These are phyloP conservation scores for Hirsutella minnesotensis DNA, from an alignment of 2,329 filamentous ascomycete genomes.

Conservation along the genomic window DNA sequence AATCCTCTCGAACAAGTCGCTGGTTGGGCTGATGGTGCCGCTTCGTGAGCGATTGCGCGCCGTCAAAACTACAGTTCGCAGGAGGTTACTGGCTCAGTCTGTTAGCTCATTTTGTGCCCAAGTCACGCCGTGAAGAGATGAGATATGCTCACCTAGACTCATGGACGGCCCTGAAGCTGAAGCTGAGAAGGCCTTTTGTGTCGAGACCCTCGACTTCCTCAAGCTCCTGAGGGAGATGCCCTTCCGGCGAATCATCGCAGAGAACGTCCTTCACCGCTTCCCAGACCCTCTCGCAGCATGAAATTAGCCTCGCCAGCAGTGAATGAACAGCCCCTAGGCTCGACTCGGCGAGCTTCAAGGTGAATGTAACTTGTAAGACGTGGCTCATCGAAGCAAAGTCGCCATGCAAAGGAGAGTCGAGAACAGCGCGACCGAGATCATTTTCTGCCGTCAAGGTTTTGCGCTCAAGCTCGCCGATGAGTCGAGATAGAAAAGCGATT, in stretches of 20 bases:
- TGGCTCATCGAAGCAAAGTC: constrained; percentile 54
- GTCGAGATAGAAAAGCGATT: constrained; percentile 38
- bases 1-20: constrained; percentile 48
- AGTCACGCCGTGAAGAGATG: not conserved
- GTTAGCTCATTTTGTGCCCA: not conserved
- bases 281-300: constrained; percentile 63
- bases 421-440: constrained; percentile 55
- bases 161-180: constrained; percentile 89
- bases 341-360: constrained; percentile 23
- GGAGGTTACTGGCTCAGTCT: constrained; percentile 45
- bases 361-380: constrained; percentile 39
- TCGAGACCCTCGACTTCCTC: constrained; percentile 59
- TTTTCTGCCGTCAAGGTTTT: constrained; percentile 52
- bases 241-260: constrained; percentile 91
- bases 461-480: constrained; percentile 50
- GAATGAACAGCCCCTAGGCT: constrained; percentile 22
- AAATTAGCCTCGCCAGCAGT: constrained; percentile 45
- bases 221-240: constrained; percentile 67
- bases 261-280: constrained; percentile 60
- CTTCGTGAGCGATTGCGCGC: constrained; percentile 32
- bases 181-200: constrained; percentile 84
- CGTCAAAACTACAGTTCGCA: constrained; percentile 50
- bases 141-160: constrained; percentile 67
- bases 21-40: constrained; percentile 34
- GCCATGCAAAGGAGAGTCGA: constrained; percentile 56